Evolutionary conservation across 352 stramenopile genomes (phyloP).

Genomic region (Globisporangium mamillatum): DNA sequence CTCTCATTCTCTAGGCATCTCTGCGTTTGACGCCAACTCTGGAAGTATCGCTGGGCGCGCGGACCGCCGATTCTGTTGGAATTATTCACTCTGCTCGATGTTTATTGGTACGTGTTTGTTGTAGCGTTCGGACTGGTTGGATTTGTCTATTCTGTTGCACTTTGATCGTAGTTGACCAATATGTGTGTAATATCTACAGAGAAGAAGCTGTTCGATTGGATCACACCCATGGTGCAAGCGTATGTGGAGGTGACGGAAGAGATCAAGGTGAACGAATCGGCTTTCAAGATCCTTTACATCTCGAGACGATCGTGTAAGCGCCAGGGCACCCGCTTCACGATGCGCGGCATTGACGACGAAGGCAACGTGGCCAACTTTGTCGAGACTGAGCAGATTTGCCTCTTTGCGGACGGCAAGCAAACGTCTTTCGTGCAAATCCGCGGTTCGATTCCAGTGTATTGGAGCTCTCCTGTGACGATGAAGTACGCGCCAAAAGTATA

Average conservation of each 20-base stretch:
- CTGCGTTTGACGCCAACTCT: constrained; percentile 45
- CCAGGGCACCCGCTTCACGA: constrained; percentile 90
- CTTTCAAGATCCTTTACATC: constrained; percentile 75
- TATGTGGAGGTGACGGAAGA: constrained; percentile 54
- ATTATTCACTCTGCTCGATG: constrained; percentile 64
- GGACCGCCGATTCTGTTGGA: constrained; percentile 93
- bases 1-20: constrained; percentile 34
- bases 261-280: constrained; percentile 41
- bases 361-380: constrained; percentile 95
- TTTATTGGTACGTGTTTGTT: constrained; percentile 43
- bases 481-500: constrained; percentile 93
- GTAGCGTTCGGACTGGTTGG: not conserved
- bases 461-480: constrained; percentile 87
- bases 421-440: constrained; percentile 85
- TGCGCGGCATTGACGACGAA: constrained; percentile 88
- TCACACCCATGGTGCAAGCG: constrained; percentile 78
- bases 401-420: constrained; percentile 56
- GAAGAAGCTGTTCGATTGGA: constrained; percentile 75
- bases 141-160: not conserved
- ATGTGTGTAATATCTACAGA: constrained; percentile 27
- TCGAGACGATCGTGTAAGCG: constrained; percentile 73
- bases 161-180: not conserved
- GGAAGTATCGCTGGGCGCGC: constrained; percentile 66
- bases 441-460: constrained; percentile 94
- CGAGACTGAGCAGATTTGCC: constrained; percentile 93